phyloP scores from a whole-genome alignment of 129 eudicot genomes.

The Pulicaria dysenterica region DNA sequence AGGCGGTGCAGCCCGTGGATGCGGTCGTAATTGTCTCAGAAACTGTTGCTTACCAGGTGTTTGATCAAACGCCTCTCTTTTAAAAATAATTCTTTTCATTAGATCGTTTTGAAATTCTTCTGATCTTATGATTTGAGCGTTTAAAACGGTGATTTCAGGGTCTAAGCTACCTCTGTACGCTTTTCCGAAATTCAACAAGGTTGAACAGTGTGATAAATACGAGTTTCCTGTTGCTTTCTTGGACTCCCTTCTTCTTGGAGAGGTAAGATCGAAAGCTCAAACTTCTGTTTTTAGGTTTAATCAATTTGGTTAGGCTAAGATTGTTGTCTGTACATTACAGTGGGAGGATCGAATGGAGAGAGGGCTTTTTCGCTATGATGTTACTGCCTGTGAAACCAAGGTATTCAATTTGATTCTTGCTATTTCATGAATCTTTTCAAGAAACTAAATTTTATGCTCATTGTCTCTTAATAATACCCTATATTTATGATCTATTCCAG shows the following conservation, averaged over 20 bases:
- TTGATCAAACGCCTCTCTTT: not conserved
- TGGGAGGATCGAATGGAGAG: slow-evolving; percentile 78
- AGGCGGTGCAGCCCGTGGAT: slow-evolving; percentile 33
- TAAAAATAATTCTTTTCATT: not conserved
- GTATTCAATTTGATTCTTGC: slow-evolving; percentile 12
- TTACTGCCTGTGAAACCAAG: slow-evolving; percentile 73
- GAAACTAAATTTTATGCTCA: not conserved
- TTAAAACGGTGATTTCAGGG: slow-evolving; percentile 41
- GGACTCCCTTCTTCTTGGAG: slow-evolving; percentile 89
- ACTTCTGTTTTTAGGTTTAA: not conserved
- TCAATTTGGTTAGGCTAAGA: not conserved
- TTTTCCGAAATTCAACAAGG: slow-evolving; percentile 52
- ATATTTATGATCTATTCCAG: slow-evolving; percentile 9
- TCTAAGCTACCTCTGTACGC: slow-evolving; percentile 90
- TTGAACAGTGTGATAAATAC: slow-evolving; percentile 34
- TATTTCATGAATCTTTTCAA: not conserved
- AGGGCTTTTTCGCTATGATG: slow-evolving; percentile 80
- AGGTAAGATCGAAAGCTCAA: slow-evolving; percentile 46
- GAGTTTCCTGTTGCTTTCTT: slow-evolving; percentile 71
- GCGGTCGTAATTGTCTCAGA: slow-evolving; percentile 74
- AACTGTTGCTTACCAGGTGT: slow-evolving; percentile 73
- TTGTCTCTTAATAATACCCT: not conserved
- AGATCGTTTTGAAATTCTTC: no score
- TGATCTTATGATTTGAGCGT: not conserved
- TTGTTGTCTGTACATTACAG: slow-evolving; percentile 12